Evolutionary conservation across 306 rosid species (phyloP).

Genomic region (Prunus persica): Prunus_persica_NCBIv2 NC_034016.1:12360501-12361000

Average conservation of each 20-base stretch:
- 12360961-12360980: conserved; percentile 48
- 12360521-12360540: conserved; percentile 48
- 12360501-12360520: conserved; percentile 55
- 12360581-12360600: conserved; percentile 41
- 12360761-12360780: conserved; percentile 54
- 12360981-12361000: conserved; percentile 36
- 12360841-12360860: conserved; percentile 49
- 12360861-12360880: conserved; percentile 48
- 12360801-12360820: conserved; percentile 47
- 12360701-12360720: conserved; percentile 51
- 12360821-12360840: conserved; percentile 46
- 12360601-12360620: conserved; percentile 55
- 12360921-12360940: conserved; percentile 55
- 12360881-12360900: conserved; percentile 51
- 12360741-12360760: conserved; percentile 53
- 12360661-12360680: conserved; percentile 42
- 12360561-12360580: conserved; percentile 41
- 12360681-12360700: conserved; percentile 49
- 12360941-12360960: conserved; percentile 48
- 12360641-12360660: conserved; percentile 42
- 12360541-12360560: conserved; percentile 42
- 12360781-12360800: conserved; percentile 47
- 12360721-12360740: conserved; percentile 48
- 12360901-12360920: conserved; percentile 52
- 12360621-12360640: conserved; percentile 59